Evolutionary conservation across 768 basidiomycete genomes (phyloP).

Genomic region (Tylopilus vinaceipallidus): DNA sequence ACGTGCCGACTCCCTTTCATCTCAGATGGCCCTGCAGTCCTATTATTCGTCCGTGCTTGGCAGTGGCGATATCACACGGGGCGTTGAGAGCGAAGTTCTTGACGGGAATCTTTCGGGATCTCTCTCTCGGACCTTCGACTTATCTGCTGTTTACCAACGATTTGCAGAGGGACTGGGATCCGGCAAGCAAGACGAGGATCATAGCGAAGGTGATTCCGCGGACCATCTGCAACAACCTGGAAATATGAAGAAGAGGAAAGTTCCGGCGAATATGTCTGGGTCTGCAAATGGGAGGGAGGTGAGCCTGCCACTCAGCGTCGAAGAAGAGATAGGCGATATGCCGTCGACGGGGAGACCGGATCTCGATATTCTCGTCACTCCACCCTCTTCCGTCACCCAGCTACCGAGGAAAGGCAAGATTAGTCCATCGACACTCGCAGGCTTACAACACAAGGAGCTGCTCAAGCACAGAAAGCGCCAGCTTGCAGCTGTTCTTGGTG

Average conservation of each 20-base stretch:
- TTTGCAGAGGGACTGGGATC: slow-evolving; percentile 25
- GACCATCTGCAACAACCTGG: slow-evolving; percentile 75
- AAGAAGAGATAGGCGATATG: slow-evolving; percentile 37
- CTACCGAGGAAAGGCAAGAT: slow-evolving; percentile 43
- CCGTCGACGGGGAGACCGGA: slow-evolving; percentile 26
- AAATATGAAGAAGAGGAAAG: slow-evolving; percentile 88
- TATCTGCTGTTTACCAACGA: slow-evolving; percentile 26
- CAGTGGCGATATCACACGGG: slow-evolving; percentile 39
- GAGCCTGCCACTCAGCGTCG: slow-evolving; percentile 41
- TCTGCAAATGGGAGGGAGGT: slow-evolving; percentile 42
- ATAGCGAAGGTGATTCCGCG: slow-evolving; percentile 58
- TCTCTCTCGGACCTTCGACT: slow-evolving; percentile 26
- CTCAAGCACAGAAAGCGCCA: slow-evolving; percentile 68
- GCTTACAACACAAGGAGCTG: slow-evolving; percentile 73
- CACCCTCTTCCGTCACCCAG: slow-evolving; percentile 21
- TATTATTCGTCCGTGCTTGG: slow-evolving; percentile 61
- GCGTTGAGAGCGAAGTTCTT: slow-evolving; percentile 14
- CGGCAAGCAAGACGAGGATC: slow-evolving; percentile 47
- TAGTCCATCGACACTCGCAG: slow-evolving; percentile 60
- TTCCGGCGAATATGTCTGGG: slow-evolving; percentile 59
- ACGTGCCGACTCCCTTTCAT: slow-evolving; percentile 55
- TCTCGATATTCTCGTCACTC: slow-evolving; percentile 20
- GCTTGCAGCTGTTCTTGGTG: slow-evolving; percentile 66
- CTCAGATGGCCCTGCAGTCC: slow-evolving; percentile 59
- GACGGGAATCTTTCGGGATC: slow-evolving; percentile 22